Base-by-base conservation (phyloP, 495 filamentous ascomycete species). In the Tuber borchii region DNA sequence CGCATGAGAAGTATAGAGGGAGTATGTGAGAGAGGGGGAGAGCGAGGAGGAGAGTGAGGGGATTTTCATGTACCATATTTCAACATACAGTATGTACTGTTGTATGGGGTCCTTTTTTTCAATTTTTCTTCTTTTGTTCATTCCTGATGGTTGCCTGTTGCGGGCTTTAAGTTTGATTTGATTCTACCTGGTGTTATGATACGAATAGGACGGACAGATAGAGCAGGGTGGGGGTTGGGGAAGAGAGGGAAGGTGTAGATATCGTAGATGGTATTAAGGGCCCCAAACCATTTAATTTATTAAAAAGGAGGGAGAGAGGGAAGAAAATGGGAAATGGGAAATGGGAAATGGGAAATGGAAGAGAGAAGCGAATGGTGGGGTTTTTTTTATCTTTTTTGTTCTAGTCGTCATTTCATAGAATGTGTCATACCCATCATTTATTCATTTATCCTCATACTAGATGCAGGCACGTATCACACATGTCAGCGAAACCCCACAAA, bases 11-110 rank as follows among this genome's bases (percentile, higher is more conserved):
- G 56, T 65, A 17, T 34, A 31, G 31, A 72, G 51, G 51, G 51
- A 61, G 51, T 61, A 61, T 14, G 51, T 26, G 51, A 26, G 51
- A 14, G 48, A 8, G 20, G 51, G 9, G 8, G 8, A 12, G 9
- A 43, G 42, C 10, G 42, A n/a, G 51, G 22, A 22, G 48, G 51
- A 22, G n/a, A 76, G 69, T 46, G 42, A 65, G 73, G 72, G 75
- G 73, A 75, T 82, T 74, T 75, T 73, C 72, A 74, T 80, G 80
- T 76, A 80, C 76, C 77, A 44, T 68, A 82, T 76, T 77, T 80
- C 72, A 79, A 76, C 76, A 74, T 65, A 65, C 56, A 65, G 56
- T 31, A 34, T 65, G 56, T 65, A 65, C 16, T 61, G 51, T 26
- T 14, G 51, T n/a, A 51, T 20, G 48, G 51, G n/a, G n/a, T 65